phyloP scores from a whole-genome alignment of 805 yeast species.

The Starmerella davenportii region DNA sequence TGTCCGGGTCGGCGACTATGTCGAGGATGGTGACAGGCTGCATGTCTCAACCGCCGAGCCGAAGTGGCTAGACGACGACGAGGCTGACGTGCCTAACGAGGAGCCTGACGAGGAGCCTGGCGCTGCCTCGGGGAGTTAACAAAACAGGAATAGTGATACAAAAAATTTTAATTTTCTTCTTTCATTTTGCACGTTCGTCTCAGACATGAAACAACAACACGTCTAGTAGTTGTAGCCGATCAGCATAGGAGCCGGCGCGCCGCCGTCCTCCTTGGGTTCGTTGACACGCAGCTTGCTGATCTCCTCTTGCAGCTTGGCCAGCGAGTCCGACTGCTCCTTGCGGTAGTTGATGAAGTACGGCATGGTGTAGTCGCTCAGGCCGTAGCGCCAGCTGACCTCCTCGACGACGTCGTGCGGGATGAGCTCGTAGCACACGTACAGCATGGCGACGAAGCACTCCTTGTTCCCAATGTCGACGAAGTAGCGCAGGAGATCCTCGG shows the following conservation, averaged over 20 bases:
- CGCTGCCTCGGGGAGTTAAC: no score
- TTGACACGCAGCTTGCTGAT: conserved; percentile 47
- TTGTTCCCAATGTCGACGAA: conserved; percentile 94
- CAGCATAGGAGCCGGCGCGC: conserved; percentile 52
- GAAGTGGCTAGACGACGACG: no score
- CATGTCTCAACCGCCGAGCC: no score
- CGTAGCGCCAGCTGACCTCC: conserved; percentile 82
- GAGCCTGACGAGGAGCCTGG: no score
- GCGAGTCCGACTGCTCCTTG: conserved; percentile 56
- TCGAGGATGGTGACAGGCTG: neutral
- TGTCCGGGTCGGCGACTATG: neutral
- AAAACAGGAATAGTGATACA: no score
- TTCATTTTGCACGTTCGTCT: no score
- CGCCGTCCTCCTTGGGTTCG: conserved; percentile 31
- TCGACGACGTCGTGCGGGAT: conserved; percentile 66
- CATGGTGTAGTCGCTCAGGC: conserved; percentile 65
- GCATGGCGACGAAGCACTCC: conserved; percentile 81
- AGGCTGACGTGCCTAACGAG: no score
- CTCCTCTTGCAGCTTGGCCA: conserved; percentile 50
- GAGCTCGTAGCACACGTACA: conserved; percentile 69
- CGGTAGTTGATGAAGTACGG: conserved; percentile 79
- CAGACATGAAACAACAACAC: no score
- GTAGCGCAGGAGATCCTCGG: conserved; percentile 73
- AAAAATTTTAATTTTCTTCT: no score
- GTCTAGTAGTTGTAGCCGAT: conserved; percentile 25